phyloP scores from a whole-genome alignment of 805 yeast species.

The Blastobotrys attinorum region DNA sequence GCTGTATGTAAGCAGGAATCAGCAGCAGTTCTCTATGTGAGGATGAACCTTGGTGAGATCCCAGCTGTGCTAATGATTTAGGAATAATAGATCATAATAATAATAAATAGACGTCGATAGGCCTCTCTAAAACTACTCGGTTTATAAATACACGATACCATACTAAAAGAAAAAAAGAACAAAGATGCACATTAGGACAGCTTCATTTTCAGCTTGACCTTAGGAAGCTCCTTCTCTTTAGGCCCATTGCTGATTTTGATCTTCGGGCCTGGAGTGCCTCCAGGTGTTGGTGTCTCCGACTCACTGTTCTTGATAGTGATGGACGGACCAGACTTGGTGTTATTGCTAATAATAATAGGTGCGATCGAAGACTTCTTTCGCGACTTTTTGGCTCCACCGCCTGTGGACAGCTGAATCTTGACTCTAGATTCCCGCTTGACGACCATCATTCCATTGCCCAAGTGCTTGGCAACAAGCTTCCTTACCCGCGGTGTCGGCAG shows the following conservation, averaged over 20 bases:
- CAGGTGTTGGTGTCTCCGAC: neutral
- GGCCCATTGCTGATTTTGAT: neutral
- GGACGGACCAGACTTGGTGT: neutral
- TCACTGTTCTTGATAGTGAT: neutral
- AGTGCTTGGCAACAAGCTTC: conserved; percentile 51
- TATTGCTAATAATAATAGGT: neutral
- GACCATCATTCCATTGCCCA: conserved; percentile 47
- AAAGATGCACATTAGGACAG: neutral
- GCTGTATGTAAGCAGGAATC: too few species aligned
- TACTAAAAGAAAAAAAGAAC: neutral
- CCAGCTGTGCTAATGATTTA: too few species aligned
- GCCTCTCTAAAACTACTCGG: too few species aligned
- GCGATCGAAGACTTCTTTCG: neutral
- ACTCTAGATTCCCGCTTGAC: conserved; percentile 32
- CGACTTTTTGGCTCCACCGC: neutral
- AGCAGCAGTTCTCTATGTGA: too few species aligned
- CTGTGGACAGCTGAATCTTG: neutral
- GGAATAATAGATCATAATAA: too few species aligned
- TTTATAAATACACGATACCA: neutral
- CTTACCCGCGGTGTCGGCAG: conserved; percentile 62
- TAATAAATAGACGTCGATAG: too few species aligned
- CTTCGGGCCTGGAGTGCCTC: neutral
- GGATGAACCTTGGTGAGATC: too few species aligned
- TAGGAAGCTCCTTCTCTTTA: neutral
- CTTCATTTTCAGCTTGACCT: conserved; percentile 1